phyloP scores from a whole-genome alignment of 2,329 filamentous ascomycete genomes.

The Acrocalymma vagum region DNA sequence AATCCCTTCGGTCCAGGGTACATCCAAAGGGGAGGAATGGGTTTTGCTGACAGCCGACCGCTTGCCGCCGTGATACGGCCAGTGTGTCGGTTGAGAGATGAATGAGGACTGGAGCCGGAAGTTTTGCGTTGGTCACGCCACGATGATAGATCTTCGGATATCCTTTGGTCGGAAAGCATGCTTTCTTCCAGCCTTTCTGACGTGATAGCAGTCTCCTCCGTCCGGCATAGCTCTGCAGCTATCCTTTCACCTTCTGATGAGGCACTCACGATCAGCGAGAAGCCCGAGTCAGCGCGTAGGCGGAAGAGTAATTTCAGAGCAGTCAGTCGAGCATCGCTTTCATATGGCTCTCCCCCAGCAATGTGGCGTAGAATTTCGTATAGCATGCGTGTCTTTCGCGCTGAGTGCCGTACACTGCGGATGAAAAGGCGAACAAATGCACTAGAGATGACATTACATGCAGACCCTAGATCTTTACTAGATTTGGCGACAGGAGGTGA shows the following conservation, averaged over 20 bases:
- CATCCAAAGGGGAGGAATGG: constrained; percentile 61
- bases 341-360: constrained; percentile 39
- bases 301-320: constrained; percentile 69
- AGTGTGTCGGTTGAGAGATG: constrained; percentile 40
- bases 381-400: constrained; percentile 66
- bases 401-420: constrained; percentile 72
- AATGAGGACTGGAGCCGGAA: constrained; percentile 39
- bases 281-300: constrained; percentile 81
- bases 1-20: constrained; percentile 63
- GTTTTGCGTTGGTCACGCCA: constrained; percentile 41
- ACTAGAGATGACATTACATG: constrained; percentile 74
- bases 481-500: constrained; percentile 22
- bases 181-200: constrained; percentile 53
- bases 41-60: constrained; percentile 41
- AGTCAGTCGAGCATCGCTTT: constrained; percentile 47
- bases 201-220: constrained; percentile 59
- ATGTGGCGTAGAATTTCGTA: constrained; percentile 46
- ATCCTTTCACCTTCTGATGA: constrained; percentile 77
- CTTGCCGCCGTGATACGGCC: constrained; percentile 29
- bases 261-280: constrained; percentile 75
- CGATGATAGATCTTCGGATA: constrained; percentile 37
- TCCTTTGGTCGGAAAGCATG: constrained; percentile 23
- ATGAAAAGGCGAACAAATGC: constrained; percentile 81
- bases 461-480: constrained; percentile 51
- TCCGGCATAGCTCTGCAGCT: constrained; percentile 75